Percentiles rank a stretch among this genome's conserved stretches.
Conservation (phyloP, 495 filamentous ascomycete genomes). For the Tuber melanosporum region DNA sequence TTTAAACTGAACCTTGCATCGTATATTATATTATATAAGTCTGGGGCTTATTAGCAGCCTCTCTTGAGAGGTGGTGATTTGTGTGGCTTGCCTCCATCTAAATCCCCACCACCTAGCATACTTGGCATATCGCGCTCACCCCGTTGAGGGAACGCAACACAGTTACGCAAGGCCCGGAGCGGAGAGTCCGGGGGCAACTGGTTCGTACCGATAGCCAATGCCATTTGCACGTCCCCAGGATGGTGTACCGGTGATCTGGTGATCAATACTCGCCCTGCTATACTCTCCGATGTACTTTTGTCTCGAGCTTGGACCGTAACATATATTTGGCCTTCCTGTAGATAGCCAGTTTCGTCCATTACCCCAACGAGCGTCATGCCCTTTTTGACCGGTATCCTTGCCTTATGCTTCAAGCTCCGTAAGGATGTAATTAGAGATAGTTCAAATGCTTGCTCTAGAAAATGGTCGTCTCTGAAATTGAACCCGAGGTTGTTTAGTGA, state of each 20-base stretch:
- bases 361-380: slow-evolving; percentile 70
- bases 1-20: slow-evolving; percentile 49
- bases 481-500: slow-evolving; percentile 50
- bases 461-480: slow-evolving; percentile 58
- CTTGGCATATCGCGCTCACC: slow-evolving; percentile 69
- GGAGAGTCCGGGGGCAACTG: slow-evolving; percentile 55
- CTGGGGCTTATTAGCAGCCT: slow-evolving; percentile 38
- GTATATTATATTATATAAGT: slow-evolving; percentile 69
- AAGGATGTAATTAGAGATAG: slow-evolving; percentile 58
- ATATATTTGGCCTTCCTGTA: slow-evolving; percentile 63
- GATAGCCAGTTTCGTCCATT: slow-evolving; percentile 69
- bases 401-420: slow-evolving; percentile 65
- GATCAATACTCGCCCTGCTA: slow-evolving; percentile 49
- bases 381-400: slow-evolving; percentile 61
- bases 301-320: slow-evolving; percentile 48
- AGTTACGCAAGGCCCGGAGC: slow-evolving; percentile 56
- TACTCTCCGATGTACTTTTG: slow-evolving; percentile 21
- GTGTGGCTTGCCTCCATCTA: slow-evolving; percentile 54
- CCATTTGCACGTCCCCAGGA: slow-evolving; percentile 70
- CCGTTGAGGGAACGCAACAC: slow-evolving; percentile 66
- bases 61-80: not conserved
- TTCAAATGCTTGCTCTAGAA: slow-evolving; percentile 60
- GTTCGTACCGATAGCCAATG: slow-evolving; percentile 45
- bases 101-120: slow-evolving; percentile 68
- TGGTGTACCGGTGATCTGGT: slow-evolving; percentile 71